Base-by-base conservation (phyloP, 768 basidiomycete genomes). In the Phaffia australis region DNA sequence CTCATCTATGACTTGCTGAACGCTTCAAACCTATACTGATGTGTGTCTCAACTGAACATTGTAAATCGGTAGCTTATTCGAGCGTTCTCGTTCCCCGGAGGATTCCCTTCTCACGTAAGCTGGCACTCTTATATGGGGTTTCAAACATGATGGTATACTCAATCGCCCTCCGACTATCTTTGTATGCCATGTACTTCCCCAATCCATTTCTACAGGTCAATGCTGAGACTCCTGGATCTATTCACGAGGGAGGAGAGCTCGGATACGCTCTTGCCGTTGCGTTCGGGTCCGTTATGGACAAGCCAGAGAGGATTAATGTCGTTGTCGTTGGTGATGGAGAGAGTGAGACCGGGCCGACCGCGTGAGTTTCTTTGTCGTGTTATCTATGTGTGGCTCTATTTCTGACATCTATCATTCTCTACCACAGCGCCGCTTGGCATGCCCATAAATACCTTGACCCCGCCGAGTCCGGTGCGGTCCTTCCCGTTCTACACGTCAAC, bases 301-400 rank as follows among this genome's bases (percentile, higher is more conserved):
- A 88, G 70, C 90, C 89, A 9, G 81, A 92, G 73, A 83, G 90
- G 21, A 82, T 93, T 71, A 83, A 86, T 23, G 81, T 85, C 57
- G 88, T 87, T 68, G 80, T 93, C 42, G 78, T 94, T n/a, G 90
- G 90, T 27, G 89, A 92, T 69, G 90, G 89, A 32, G 90, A 93
- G 77, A 84, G 86, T 4, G 73, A 75, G 70, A 75, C 74, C 23
- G 73, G 73, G 21, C 77, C 77, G 8, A 78, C 77, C 16, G 76
- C 77, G 7, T 73, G 74, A 4, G 77, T 72, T 42, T 1, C 65
- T n/a, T 27, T 18, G 23, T n/a, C 51, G 27, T 11, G 9, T 32
- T 42, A 8, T 27, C 19, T 3, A 2, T 32, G 63, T 57, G 27
- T 27, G 3, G 25, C 11, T 56, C 50, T 30, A 29, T 19, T 7